phyloP scores from a whole-genome alignment of 2,329 filamentous ascomycete species.

The Colletotrichum sp. region DNA sequence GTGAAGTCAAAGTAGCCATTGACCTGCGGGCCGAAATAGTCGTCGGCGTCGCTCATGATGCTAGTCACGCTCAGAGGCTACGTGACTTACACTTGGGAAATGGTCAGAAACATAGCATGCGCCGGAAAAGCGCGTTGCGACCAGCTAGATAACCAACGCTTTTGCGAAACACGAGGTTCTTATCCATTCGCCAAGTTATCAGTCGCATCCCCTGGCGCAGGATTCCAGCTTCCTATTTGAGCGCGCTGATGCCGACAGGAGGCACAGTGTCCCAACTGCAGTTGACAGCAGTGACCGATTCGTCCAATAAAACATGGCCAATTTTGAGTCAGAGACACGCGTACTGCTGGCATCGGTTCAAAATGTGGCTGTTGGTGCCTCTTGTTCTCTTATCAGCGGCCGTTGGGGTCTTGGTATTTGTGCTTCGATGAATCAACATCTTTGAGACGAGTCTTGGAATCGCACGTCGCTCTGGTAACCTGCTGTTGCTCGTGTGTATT shows the following conservation, averaged over 20 bases:
- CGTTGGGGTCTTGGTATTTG: background rate
- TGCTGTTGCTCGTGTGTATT: fast-evolving
- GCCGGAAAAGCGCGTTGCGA: background rate
- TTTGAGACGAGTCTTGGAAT: background rate
- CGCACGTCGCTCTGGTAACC: background rate
- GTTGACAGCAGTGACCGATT: background rate
- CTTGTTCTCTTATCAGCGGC: background rate
- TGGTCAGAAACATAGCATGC: background rate
- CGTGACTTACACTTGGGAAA: background rate
- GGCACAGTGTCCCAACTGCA: background rate
- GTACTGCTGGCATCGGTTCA: background rate
- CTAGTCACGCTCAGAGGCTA: constrained; percentile 4
- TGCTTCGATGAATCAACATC: fast-evolving
- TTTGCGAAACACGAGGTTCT: background rate
- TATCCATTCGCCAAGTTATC: background rate
- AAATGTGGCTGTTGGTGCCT: background rate
- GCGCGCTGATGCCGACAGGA: background rate
- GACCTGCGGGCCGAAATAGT: constrained; percentile 28
- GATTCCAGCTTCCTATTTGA: background rate
- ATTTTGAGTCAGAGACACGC: background rate
- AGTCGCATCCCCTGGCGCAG: background rate
- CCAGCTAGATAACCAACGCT: background rate
- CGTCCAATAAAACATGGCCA: background rate
- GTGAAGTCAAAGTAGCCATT: constrained; percentile 33
- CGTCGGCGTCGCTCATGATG: constrained; percentile 6